phyloP scores from a whole-genome alignment of 805 yeast genomes.

The Torulaspora quercuum region DNA sequence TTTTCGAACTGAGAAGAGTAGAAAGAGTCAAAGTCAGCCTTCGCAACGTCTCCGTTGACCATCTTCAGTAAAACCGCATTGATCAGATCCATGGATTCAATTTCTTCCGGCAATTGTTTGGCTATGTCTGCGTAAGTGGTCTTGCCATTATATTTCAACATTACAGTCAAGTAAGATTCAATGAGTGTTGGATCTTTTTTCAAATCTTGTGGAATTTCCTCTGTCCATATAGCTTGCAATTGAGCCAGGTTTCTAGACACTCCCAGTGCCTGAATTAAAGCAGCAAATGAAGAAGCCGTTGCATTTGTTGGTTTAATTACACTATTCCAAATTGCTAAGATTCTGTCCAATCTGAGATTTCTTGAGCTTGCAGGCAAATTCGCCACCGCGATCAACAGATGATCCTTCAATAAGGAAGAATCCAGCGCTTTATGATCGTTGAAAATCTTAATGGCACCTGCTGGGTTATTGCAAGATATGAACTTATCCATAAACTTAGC shows the following conservation, averaged over 20 bases:
- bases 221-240: constrained; percentile 26
- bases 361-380: constrained; percentile 17
- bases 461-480: constrained; percentile 19
- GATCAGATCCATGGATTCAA: constrained; percentile 24
- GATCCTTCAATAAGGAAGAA: constrained; percentile 16
- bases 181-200: constrained; percentile 19
- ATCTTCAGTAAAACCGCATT: constrained; percentile 24
- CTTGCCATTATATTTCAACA: constrained; percentile 13
- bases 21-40: constrained; percentile 18
- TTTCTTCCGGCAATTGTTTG: constrained; percentile 17
- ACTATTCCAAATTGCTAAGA: constrained; percentile 36
- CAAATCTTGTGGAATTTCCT: constrained; percentile 25
- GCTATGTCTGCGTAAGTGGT: constrained; percentile 13
- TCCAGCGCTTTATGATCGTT: constrained; percentile 22
- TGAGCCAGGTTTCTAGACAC: constrained; percentile 19
- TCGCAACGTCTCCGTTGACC: constrained; percentile 14
- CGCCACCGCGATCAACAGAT: constrained; percentile 27
- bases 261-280: constrained; percentile 24
- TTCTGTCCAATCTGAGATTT: constrained; percentile 21
- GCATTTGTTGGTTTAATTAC: constrained; percentile 18
- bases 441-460: constrained; percentile 22
- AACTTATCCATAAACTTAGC: constrained; percentile 28
- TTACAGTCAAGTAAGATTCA: constrained; percentile 24
- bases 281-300: constrained; percentile 22
- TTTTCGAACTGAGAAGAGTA: constrained; percentile 16